phyloP scores from a whole-genome alignment of 352 stramenopile species.

The Phytophthora tubulina region DNA sequence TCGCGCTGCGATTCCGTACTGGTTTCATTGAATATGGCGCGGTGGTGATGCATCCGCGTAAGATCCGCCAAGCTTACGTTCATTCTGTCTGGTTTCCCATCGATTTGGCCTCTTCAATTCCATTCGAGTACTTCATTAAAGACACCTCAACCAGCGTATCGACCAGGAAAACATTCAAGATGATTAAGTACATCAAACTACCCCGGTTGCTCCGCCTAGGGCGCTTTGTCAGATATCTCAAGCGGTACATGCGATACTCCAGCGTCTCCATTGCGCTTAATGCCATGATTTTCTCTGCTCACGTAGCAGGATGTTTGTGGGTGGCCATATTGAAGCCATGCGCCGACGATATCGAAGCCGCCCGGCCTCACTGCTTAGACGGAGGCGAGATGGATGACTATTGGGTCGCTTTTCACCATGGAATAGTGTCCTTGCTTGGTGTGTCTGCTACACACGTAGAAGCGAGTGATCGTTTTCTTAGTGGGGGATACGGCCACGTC shows the following conservation, averaged over 20 bases:
- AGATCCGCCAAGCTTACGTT: constrained; percentile 58
- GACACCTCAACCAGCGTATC: constrained; percentile 42
- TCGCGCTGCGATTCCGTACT: constrained; percentile 65
- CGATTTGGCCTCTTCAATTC: constrained; percentile 64
- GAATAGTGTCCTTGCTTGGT: constrained; percentile 61
- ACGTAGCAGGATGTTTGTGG: constrained; percentile 69
- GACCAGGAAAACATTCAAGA: constrained; percentile 77
- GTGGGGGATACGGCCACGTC: constrained; percentile 48
- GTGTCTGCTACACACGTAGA: constrained; percentile 60
- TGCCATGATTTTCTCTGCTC: constrained; percentile 57
- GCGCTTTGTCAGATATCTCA: constrained; percentile 65
- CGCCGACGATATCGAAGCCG: constrained; percentile 27
- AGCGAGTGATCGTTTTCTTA: constrained; percentile 57
- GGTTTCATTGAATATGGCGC: constrained; percentile 66
- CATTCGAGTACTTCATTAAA: constrained; percentile 66
- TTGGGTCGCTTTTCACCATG: constrained; percentile 67
- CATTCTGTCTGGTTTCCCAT: constrained; percentile 72
- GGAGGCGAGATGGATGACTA: constrained; percentile 58
- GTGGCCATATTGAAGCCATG: constrained; percentile 64
- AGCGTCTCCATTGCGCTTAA: constrained; percentile 64
- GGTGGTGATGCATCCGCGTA: constrained; percentile 64
- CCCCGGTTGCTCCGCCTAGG: constrained; percentile 65
- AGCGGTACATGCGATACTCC: constrained; percentile 71
- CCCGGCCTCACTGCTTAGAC: constrained; percentile 40
- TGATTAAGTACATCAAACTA: constrained; percentile 81